These are phyloP conservation scores for Lipomyces orientalis DNA, from an alignment of 805 yeast genomes.

Conservation along the genomic window DNA sequence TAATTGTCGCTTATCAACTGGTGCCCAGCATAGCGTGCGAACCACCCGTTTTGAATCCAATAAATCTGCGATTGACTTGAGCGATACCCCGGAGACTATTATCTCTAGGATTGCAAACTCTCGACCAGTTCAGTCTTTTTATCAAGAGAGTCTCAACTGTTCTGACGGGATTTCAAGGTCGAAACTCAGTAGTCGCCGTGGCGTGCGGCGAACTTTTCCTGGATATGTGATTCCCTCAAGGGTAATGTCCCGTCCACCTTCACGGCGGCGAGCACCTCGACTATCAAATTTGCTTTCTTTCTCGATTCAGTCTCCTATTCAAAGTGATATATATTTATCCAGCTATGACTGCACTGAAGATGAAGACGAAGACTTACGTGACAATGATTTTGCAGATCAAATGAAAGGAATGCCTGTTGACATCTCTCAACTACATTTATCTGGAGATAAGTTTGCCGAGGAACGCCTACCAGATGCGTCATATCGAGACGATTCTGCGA, in stretches of 20 bases:
- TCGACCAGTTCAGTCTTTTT: background rate
- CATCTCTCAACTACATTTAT: background rate
- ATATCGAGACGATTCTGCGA: background rate
- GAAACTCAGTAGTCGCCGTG: background rate
- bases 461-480: background rate
- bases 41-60: background rate
- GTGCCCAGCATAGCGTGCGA: background rate
- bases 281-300: background rate
- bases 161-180: background rate
- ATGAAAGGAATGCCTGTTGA: background rate
- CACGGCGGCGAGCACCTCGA: background rate
- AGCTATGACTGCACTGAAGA: background rate
- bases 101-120: background rate
- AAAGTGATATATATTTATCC: background rate
- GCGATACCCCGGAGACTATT: background rate
- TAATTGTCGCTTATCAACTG: background rate
- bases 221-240: background rate
- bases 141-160: background rate
- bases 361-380: background rate
- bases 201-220: background rate
- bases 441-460: background rate
- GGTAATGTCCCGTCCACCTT: background rate
- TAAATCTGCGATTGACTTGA: background rate
- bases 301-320: background rate
- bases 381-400: background rate